These are phyloP conservation scores for Gomphus bonarii DNA, from an alignment of 1,284 basidiomycete species.

Conservation along the genomic window DNA sequence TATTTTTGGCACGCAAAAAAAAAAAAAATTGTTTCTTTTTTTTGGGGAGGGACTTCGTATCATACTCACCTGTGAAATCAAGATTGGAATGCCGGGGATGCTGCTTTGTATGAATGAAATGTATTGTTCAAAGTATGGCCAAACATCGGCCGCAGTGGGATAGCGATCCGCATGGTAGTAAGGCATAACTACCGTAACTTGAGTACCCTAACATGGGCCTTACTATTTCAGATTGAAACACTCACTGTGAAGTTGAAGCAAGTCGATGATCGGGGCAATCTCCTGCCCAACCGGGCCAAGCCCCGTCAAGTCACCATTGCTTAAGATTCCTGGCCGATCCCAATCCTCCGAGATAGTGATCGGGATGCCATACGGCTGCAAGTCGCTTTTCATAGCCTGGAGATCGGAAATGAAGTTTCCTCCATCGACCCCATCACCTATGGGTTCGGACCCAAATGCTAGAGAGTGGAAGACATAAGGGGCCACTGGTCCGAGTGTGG, in stretches of 20 bases:
- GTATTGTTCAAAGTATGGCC: constrained; percentile 6
- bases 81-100: neutral
- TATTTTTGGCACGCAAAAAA: neutral
- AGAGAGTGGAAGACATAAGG: constrained; percentile 9
- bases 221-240: neutral
- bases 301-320: neutral
- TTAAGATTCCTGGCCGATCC: constrained; percentile 3
- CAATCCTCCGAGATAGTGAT: constrained; percentile 9
- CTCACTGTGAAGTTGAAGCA: constrained; percentile 4
- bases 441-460: constrained; percentile 7
- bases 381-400: neutral
- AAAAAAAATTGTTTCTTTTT: neutral
- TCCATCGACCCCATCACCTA: constrained; percentile 6
- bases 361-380: constrained; percentile 3
- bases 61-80: neutral
- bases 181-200: constrained; percentile 1
- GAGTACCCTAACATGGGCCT: neutral
- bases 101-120: neutral
- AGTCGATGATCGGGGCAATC: neutral
- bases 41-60: neutral
- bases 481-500: neutral
- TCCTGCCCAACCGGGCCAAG: neutral
- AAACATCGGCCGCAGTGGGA: neutral
- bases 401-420: neutral
- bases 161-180: constrained; percentile 4